These are phyloP conservation scores for Discostella pseudostelligera DNA, from an alignment of 108 stramenopile species.

Conservation along the genomic window DNA sequence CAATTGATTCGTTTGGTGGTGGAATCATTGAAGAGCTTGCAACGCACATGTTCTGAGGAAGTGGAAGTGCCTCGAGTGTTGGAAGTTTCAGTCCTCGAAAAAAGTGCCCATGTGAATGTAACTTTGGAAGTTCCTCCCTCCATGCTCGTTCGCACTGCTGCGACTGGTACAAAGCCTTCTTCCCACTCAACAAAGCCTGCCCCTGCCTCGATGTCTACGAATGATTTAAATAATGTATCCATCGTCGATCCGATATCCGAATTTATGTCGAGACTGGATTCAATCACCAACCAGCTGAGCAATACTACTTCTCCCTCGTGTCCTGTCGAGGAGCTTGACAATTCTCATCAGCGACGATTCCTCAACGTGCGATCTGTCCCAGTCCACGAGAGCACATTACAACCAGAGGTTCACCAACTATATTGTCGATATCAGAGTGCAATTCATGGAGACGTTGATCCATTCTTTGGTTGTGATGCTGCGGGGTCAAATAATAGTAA, in stretches of 20 bases:
- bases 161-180: not conserved
- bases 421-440: constrained; percentile 68
- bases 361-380: constrained; percentile 63
- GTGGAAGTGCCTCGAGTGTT: constrained; percentile 2
- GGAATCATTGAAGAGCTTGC: constrained; percentile 23
- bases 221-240: not conserved
- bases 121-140: constrained; percentile 9
- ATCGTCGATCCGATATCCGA: constrained; percentile 31
- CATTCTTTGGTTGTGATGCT: constrained; percentile 36
- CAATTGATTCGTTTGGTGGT: constrained; percentile 38
- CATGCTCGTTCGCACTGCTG: not conserved
- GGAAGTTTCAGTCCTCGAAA: constrained; percentile 35
- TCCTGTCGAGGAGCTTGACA: not conserved
- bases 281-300: constrained; percentile 8
- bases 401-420: constrained; percentile 75
- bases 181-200: not conserved
- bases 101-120: constrained; percentile 51
- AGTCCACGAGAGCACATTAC: constrained; percentile 60
- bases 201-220: not conserved
- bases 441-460: constrained; percentile 78
- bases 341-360: constrained; percentile 28
- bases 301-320: constrained; percentile 8
- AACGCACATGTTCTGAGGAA: not conserved
- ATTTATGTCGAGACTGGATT: constrained; percentile 22
- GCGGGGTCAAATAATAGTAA: constrained; percentile 7